Evolutionary conservation across 345 rosid species (phyloP).

Genomic region (Syzygium jambos): DNA sequence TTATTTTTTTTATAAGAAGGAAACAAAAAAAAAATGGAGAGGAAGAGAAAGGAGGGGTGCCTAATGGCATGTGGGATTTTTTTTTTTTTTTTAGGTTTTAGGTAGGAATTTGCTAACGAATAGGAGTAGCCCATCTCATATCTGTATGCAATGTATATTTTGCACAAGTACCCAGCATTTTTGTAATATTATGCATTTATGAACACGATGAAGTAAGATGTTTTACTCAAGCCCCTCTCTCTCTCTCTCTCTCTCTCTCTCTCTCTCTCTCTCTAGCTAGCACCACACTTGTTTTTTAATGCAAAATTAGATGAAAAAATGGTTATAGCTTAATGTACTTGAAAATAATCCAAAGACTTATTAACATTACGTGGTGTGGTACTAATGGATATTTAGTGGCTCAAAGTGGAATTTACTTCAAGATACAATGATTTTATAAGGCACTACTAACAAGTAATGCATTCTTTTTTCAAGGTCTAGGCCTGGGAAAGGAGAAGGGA

Average conservation of each 20-base stretch:
- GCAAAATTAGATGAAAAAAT: not conserved
- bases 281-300: not conserved
- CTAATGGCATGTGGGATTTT: conserved; percentile 6
- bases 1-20: not conserved
- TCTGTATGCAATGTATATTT: conserved; percentile 33
- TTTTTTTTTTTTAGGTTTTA: not conserved
- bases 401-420: not conserved
- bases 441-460: not conserved
- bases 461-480: not conserved
- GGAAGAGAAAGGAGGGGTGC: not conserved
- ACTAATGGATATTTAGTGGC: not conserved
- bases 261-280: not conserved
- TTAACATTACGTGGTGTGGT: not conserved
- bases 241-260: not conserved
- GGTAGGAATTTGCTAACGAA: conserved; percentile 9
- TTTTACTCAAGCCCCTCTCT: not conserved
- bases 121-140: conserved; percentile 5
- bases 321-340: not conserved
- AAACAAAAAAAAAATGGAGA: not conserved
- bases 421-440: not conserved
- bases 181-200: conserved; percentile 12
- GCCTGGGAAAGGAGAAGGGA: not conserved
- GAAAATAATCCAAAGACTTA: not conserved
- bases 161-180: conserved; percentile 19
- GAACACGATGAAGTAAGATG: not conserved